Base-by-base conservation (phyloP, 257 asterid genomes). In the Solanum ahanhuiri region DNA sequence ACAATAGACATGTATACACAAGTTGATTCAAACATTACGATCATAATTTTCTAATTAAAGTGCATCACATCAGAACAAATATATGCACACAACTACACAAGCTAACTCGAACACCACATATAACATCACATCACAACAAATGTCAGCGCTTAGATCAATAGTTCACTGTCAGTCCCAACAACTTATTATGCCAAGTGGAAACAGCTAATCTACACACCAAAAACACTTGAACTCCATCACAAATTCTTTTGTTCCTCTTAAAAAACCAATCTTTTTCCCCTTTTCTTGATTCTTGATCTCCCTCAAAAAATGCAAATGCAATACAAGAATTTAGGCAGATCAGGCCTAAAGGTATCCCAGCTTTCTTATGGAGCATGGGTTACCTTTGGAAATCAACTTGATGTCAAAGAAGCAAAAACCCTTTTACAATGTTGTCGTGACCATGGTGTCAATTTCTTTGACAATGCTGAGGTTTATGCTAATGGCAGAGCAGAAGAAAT, bases 401-500 rank as follows among this genome's bases (percentile, higher is more conserved):
- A 94, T 70, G 98, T 97, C 23, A 97, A 95, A 88, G 99, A 97
- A 70, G 99, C 99, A 22, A 97, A 97, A 82, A 81, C 92, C 75
- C 88, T 97, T 90, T 98, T 97, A 92, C 99, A 97, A 30, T 93
- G 97, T 89, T 95, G 98, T 92, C 94, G 98, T 23, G 99, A 97
- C 66, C 35, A 90, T 83, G 99, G 99, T 84, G 98, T 97, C 28
- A 97, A 97, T 85, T 97, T 95, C 92, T 95, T 94, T 91, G 99
- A 97, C 86, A 97, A 94, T 81, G 99, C 99, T 51, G 99, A 97
- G 96, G 99, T 97, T 15, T 94, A 97, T 89, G 98, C 98, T 45
- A 97, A 95, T 31, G 99, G 98, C 75, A 92, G 98, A 12, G 98
- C 98, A 33, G 98, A 97, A 88, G 98, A 97, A 90, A 97, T 94